Percentiles rank a stretch among this genome's conserved stretches.
phyloP scores from a whole-genome alignment of 2,329 filamentous ascomycete genomes.

The Fusarium hainanense region DNA sequence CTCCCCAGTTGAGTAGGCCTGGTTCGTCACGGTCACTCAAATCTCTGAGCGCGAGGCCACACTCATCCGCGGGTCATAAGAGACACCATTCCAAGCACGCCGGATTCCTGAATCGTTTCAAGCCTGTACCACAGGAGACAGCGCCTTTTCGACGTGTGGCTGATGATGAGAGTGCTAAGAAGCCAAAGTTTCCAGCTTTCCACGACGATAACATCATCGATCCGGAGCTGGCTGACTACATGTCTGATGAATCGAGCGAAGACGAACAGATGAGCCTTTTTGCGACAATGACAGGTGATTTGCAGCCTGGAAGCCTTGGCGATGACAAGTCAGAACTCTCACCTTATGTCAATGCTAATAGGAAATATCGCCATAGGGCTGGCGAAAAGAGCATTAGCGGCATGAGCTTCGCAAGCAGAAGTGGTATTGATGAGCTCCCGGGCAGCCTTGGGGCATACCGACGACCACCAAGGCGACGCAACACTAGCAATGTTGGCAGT shows the following conservation, averaged over 20 bases:
- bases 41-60: constrained; percentile 76
- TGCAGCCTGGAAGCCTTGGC: constrained; percentile 74
- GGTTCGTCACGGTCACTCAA: constrained; percentile 91
- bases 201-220: constrained; percentile 99
- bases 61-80: constrained; percentile 80
- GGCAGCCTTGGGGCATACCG: constrained; percentile 68
- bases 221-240: constrained; percentile 91
- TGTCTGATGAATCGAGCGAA: constrained; percentile 94
- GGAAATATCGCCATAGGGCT: constrained; percentile 77
- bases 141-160: constrained; percentile 85
- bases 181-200: constrained; percentile 84
- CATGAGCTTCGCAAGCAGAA: constrained; percentile 75
- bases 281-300: constrained; percentile 75
- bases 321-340: constrained; percentile 79
- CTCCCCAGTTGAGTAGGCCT: constrained; percentile 86
- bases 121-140: constrained; percentile 77
- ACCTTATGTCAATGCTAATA: constrained; percentile 76
- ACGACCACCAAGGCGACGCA: constrained; percentile 77
- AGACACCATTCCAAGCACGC: constrained; percentile 85
- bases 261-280: constrained; percentile 93
- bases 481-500: constrained; percentile 82
- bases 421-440: constrained; percentile 70
- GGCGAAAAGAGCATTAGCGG: constrained; percentile 81
- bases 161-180: constrained; percentile 73
- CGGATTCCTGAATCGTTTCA: constrained; percentile 83